Percentiles rank a stretch among this genome's conserved stretches.
These are phyloP conservation scores for Wickerhamiella kazuoi DNA, from an alignment of 805 yeast genomes.

Conservation along the genomic window DNA sequence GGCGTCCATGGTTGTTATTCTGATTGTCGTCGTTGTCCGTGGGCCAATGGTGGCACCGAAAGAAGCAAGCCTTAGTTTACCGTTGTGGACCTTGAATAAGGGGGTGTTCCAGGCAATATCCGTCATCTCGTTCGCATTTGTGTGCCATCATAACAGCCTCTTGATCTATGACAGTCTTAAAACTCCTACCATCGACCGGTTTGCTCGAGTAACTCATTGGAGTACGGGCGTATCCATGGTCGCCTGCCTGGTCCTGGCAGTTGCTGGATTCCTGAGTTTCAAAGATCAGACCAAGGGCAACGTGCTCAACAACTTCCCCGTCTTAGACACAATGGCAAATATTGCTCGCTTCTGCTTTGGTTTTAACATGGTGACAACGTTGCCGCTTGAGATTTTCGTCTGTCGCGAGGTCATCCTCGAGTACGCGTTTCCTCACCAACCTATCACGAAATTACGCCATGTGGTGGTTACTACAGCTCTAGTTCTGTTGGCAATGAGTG, in stretches of 20 bases:
- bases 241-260: constrained; percentile 61
- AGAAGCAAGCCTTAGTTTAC: constrained; percentile 22
- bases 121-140: constrained; percentile 89
- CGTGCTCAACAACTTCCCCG: constrained; percentile 69
- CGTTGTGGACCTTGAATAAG: constrained; percentile 31
- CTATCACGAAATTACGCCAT: constrained; percentile 27
- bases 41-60: constrained; percentile 39
- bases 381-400: constrained; percentile 81
- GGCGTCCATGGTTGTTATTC: constrained; percentile 66
- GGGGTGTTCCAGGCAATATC: constrained; percentile 76
- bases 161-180: constrained; percentile 73
- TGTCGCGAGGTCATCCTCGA: constrained; percentile 75
- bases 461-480: constrained; percentile 44
- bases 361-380: constrained; percentile 78
- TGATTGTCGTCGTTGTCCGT: constrained; percentile 48
- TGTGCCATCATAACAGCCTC: constrained; percentile 87
- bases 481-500: constrained; percentile 52
- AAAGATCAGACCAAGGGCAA: constrained; percentile 72
- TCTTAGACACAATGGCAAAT: constrained; percentile 56
- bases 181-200: constrained; percentile 58
- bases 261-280: constrained; percentile 60
- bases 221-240: constrained; percentile 68
- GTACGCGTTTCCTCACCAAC: constrained; percentile 24
- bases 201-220: constrained; percentile 62
- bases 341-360: constrained; percentile 85